phyloP scores from a whole-genome alignment of 192 early-diverging fungal genomes.

The Obelidium mucronatum region DNA sequence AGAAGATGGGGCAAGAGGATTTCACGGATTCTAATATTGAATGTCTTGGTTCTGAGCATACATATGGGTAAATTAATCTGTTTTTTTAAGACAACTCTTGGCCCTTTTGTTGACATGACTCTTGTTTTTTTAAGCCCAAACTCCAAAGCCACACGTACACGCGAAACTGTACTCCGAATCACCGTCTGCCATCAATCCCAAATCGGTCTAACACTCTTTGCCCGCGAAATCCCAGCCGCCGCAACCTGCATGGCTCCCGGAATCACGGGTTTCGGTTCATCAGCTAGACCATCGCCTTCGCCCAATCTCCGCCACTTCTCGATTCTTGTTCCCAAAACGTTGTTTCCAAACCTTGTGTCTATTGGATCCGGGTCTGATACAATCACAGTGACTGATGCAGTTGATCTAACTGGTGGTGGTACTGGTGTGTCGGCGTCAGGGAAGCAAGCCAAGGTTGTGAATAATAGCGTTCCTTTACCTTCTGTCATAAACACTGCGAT shows the following conservation, averaged over 20 bases:
- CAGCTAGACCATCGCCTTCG: slow-evolving; percentile 62
- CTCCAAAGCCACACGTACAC: slow-evolving; percentile 39
- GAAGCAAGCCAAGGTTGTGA: too few relatives aligned
- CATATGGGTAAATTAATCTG: slow-evolving; percentile 58
- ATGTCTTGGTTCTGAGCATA: slow-evolving; percentile 63
- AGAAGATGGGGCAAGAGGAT: slow-evolving; percentile 54
- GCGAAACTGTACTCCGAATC: slow-evolving; percentile 59
- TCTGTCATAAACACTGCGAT: background rate
- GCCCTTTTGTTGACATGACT: background rate
- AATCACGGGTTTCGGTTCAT: slow-evolving; percentile 60
- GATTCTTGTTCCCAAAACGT: slow-evolving; percentile 58
- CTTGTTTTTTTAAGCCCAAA: slow-evolving; percentile 36
- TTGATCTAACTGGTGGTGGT: background rate
- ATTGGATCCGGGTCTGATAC: too few relatives aligned
- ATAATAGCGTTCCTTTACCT: background rate
- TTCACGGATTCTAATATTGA: slow-evolving; percentile 65
- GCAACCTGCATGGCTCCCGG: slow-evolving; percentile 66
- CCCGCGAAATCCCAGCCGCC: slow-evolving; percentile 58
- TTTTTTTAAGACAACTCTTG: background rate
- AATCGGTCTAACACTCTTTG: slow-evolving; percentile 52
- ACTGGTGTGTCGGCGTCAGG: background rate
- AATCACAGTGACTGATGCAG: slow-evolving; percentile 23
- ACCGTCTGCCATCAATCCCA: slow-evolving; percentile 53
- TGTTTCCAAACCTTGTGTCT: slow-evolving; percentile 46
- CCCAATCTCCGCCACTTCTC: slow-evolving; percentile 71